Evolutionary conservation across 2,329 filamentous ascomycete genomes (phyloP).

Genomic region (Falciphora oryzae): DNA sequence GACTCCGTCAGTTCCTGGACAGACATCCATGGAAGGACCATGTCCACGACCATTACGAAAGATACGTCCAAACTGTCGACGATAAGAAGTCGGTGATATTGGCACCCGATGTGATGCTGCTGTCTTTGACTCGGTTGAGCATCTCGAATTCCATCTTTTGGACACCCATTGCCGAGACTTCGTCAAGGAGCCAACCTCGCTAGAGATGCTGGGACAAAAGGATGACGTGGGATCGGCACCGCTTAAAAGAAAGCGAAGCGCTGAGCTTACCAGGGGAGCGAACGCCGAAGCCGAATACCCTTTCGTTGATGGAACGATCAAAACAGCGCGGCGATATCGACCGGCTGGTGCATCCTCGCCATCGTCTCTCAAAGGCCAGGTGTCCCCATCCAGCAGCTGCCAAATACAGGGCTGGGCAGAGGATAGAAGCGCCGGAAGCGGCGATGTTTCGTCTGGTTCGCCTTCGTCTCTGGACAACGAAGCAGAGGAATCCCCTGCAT

Average conservation of each 20-base stretch:
- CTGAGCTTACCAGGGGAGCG: too few species aligned
- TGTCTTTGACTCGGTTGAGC: conserved; percentile 2
- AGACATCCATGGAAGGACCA: conserved; percentile 8
- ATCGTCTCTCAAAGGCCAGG: not conserved
- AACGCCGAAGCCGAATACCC: too few species aligned
- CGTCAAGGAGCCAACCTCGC: conserved; percentile 4
- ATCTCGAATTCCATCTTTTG: conserved; percentile 10
- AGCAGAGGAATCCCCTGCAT: not conserved
- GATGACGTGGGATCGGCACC: too few species aligned
- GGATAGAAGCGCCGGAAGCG: not conserved
- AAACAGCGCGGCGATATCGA: not conserved
- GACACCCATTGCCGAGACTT: conserved; percentile 8
- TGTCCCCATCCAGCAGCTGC: not conserved
- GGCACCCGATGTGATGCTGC: conserved; percentile 2
- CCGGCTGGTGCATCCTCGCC: not conserved
- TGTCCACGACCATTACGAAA: conserved; percentile 6
- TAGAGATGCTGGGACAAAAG: too few species aligned
- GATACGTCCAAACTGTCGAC: too few species aligned
- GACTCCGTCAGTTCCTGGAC: conserved; percentile 7
- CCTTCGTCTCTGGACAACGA: not conserved
- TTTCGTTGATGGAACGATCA: too few species aligned
- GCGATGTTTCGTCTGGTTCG: not conserved
- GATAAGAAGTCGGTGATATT: conserved; percentile 4
- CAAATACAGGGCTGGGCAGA: not conserved
- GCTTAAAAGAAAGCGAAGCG: too few species aligned